Evolutionary conservation across 1,284 basidiomycete genomes (phyloP).

Genomic region (Malassezia nana): DNA sequence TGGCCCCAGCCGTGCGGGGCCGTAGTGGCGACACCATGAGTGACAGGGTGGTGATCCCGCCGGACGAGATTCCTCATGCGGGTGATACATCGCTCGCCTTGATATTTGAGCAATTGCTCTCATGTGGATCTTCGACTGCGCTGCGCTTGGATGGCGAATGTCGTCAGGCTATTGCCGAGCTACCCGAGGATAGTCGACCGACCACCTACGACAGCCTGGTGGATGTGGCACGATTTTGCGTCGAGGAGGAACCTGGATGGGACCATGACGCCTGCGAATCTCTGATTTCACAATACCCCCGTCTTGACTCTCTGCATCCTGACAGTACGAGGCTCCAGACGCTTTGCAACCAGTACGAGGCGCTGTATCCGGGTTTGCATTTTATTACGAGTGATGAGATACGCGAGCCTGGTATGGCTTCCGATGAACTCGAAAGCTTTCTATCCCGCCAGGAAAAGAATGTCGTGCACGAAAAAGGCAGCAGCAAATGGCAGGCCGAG

Average conservation of each 20-base stretch:
- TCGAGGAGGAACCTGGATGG: constrained; percentile 47
- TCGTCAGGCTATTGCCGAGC: constrained; percentile 32
- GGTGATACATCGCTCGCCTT: constrained; percentile 25
- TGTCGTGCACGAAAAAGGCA: constrained; percentile 14
- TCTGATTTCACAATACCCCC: neutral
- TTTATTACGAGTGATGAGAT: constrained; percentile 44
- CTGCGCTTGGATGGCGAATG: constrained; percentile 26
- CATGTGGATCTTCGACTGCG: constrained; percentile 21
- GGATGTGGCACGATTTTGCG: constrained; percentile 44
- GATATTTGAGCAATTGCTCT: constrained; percentile 28
- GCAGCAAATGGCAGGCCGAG: constrained; percentile 32
- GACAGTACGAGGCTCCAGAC: constrained; percentile 11
- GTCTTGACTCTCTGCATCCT: neutral
- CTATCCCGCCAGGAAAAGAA: constrained; percentile 9
- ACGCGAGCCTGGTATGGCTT: constrained; percentile 52
- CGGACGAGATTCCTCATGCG: constrained; percentile 26
- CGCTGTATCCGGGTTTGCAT: constrained; percentile 34
- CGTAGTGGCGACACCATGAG: constrained; percentile 1
- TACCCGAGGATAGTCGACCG: constrained; percentile 35
- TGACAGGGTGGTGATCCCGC: constrained; percentile 6
- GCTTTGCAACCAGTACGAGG: constrained; percentile 38
- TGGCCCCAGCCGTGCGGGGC: neutral
- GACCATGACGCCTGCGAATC: constrained; percentile 7
- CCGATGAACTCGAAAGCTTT: constrained; percentile 26
- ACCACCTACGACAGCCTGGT: constrained; percentile 42